Evolutionary conservation across 2,329 filamentous ascomycete species (phyloP).

Genomic region (Aspergillus tanneri): DNA sequence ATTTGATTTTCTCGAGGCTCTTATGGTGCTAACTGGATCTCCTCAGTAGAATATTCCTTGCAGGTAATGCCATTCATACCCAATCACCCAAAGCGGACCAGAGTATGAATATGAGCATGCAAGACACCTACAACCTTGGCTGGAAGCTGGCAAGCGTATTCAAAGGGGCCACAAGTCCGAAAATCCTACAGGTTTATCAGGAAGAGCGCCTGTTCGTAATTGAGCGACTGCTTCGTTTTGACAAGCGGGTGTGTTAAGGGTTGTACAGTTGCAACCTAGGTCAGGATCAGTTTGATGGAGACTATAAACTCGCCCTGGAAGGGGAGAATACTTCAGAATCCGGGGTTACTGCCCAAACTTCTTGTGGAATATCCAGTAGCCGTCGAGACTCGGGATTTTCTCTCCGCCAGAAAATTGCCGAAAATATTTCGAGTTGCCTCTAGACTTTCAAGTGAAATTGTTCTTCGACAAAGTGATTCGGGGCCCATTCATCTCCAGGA

Average conservation of each 20-base stretch:
- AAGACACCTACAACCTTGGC: slow-evolving; percentile 59
- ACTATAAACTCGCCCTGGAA: neutral
- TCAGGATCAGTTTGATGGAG: neutral
- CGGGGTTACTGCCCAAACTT: no score
- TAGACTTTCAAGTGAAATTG: neutral
- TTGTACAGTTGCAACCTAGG: neutral
- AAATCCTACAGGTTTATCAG: neutral
- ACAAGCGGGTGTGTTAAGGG: neutral
- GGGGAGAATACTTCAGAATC: neutral
- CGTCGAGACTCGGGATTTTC: neutral
- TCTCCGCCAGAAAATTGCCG: neutral
- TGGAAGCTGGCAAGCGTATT: slow-evolving; percentile 46
- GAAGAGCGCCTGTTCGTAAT: neutral
- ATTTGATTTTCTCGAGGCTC: neutral
- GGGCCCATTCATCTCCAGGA: neutral
- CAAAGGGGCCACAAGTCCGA: neutral
- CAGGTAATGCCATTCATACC: slow-evolving; percentile 35
- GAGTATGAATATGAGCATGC: slow-evolving; percentile 50
- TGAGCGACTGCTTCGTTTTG: neutral
- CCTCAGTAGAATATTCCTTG: neutral
- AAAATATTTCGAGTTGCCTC: neutral
- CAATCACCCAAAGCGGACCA: slow-evolving; percentile 68
- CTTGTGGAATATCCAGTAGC: no score
- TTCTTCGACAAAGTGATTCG: neutral
- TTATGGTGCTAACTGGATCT: neutral